phyloP scores from a whole-genome alignment of 495 filamentous ascomycete genomes.

The Aspergillus cristatus region DNA sequence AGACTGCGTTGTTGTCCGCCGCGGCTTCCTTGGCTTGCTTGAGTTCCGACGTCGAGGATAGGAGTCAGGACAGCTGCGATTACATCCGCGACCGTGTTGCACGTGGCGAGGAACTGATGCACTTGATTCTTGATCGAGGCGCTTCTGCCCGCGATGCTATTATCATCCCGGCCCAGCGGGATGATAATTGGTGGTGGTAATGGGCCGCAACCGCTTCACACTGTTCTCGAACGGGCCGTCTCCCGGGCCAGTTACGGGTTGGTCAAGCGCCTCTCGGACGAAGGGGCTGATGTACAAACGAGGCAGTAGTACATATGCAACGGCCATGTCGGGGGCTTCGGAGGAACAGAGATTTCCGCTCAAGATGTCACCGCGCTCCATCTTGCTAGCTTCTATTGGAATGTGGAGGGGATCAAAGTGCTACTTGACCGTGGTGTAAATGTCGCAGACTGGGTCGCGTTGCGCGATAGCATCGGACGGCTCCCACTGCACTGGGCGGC shows the following conservation, averaged over 20 bases:
- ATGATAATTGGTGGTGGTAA: too few relatives aligned
- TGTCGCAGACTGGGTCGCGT: slow-evolving; percentile 3
- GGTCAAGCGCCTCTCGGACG: slow-evolving; percentile 8
- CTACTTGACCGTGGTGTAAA: slow-evolving; percentile 1
- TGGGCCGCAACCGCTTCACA: slow-evolving; percentile 1
- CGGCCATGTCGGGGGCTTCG: neutral
- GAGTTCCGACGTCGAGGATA: neutral
- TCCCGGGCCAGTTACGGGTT: slow-evolving; percentile 1
- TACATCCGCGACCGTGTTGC: slow-evolving; percentile 3
- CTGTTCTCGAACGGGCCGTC: slow-evolving; percentile 5
- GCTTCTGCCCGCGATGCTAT: slow-evolving; percentile 6
- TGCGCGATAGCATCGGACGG: slow-evolving; percentile 6
- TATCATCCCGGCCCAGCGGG: neutral
- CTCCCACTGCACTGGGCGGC: slow-evolving; percentile 12
- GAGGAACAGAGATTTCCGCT: neutral
- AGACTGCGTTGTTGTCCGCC: slow-evolving; percentile 1
- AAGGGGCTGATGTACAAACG: slow-evolving; percentile 9
- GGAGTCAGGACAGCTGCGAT: neutral
- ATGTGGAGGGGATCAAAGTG: slow-evolving; percentile 5
- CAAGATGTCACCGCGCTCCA: slow-evolving; percentile 9
- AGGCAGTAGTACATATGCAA: too few relatives aligned
- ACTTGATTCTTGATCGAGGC: slow-evolving; percentile 8
- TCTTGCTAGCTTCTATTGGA: slow-evolving; percentile 6
- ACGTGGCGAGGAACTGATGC: slow-evolving; percentile 7
- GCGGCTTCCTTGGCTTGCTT: neutral